Percentiles rank a stretch among this genome's conserved stretches.
These are phyloP conservation scores for Torulaspora pretoriensis DNA, from an alignment of 1,139 yeast genomes.

Conservation along the genomic window DNA sequence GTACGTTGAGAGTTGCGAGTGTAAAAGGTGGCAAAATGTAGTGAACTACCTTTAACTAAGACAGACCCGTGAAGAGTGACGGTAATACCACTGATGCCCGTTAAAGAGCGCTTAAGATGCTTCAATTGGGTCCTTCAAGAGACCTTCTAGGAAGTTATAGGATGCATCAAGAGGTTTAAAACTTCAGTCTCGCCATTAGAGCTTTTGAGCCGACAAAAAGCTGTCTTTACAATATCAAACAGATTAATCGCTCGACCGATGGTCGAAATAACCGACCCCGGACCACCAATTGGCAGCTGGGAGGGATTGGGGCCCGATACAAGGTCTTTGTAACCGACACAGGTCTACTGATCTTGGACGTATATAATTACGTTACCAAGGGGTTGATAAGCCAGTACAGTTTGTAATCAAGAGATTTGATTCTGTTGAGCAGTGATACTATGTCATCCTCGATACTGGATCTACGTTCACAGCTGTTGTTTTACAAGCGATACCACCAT, in stretches of 20 bases:
- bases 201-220: no score
- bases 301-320: background rate
- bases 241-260: no score
- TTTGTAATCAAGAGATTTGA: background rate
- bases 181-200: no score
- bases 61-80: background rate
- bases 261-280: background rate
- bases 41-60: background rate
- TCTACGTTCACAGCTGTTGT: slow-evolving; percentile 64
- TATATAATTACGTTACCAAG: slow-evolving; percentile 2
- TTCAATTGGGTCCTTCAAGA: background rate
- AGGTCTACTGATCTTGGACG: background rate
- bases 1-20: background rate
- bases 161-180: background rate
- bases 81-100: background rate
- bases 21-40: slow-evolving; percentile 2
- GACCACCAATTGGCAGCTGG: background rate
- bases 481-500: slow-evolving; percentile 80
- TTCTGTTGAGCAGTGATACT: background rate
- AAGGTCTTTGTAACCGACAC: background rate
- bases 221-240: no score
- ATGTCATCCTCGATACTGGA: slow-evolving; percentile 31
- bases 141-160: background rate
- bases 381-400: background rate
- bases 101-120: background rate